Evolutionary conservation across 805 yeast genomes (phyloP).

Genomic region (Hanseniaspora lachancei): DNA sequence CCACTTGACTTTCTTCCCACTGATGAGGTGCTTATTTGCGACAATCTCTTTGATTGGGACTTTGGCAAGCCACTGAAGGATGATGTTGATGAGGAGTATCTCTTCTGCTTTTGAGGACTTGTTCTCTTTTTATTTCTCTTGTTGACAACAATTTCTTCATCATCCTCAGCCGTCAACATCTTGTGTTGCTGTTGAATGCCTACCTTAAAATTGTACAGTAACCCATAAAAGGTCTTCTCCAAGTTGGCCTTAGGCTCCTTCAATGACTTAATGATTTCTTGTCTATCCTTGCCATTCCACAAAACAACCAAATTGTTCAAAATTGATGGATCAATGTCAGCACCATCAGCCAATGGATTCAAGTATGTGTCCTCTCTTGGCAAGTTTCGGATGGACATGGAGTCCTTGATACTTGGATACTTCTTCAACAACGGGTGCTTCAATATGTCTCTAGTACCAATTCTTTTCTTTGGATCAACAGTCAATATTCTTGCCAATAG

Average conservation of each 20-base stretch:
- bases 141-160: constrained; percentile 24
- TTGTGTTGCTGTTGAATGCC: constrained; percentile 28
- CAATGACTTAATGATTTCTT: constrained; percentile 40
- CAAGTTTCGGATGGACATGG: constrained; percentile 27
- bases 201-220: constrained; percentile 58
- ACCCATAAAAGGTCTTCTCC: constrained; percentile 69
- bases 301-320: constrained; percentile 62
- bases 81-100: constrained; percentile 13
- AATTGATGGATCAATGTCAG: constrained; percentile 53
- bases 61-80: constrained; percentile 20
- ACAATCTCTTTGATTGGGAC: constrained; percentile 27
- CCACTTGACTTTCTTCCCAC: not conserved
- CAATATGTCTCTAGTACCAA: constrained; percentile 62
- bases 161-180: constrained; percentile 15
- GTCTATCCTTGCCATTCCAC: constrained; percentile 63
- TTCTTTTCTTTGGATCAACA: constrained; percentile 70
- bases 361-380: constrained; percentile 31
- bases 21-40: constrained; percentile 35
- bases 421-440: constrained; percentile 70
- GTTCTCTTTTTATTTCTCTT: constrained; percentile 21
- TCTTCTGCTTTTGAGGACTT: constrained; percentile 15
- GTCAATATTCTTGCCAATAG: constrained; percentile 66
- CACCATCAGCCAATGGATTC: constrained; percentile 27
- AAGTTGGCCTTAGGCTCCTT: constrained; percentile 46
- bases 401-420: constrained; percentile 36